phyloP scores from a whole-genome alignment of 805 yeast species.

The Cyberlindnera mrakii region DNA sequence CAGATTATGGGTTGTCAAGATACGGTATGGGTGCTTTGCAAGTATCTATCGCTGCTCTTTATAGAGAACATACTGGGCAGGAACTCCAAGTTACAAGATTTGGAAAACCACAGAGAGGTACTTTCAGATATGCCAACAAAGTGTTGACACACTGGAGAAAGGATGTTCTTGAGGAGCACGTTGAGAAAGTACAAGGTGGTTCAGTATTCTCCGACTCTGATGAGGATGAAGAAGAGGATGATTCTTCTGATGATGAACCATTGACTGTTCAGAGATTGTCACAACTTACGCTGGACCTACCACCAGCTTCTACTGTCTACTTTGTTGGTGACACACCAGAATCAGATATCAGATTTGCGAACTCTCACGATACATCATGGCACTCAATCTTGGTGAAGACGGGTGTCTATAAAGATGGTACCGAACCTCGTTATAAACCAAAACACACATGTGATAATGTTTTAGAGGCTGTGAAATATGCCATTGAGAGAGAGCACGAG shows the following conservation, averaged over 20 bases:
- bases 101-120: conserved; percentile 87
- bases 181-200: conserved; percentile 40
- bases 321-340: conserved; percentile 91
- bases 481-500: conserved; percentile 74
- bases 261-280: conserved; percentile 40
- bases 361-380: conserved; percentile 82
- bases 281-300: conserved; percentile 48
- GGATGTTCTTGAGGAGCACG: conserved; percentile 68
- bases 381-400: conserved; percentile 79
- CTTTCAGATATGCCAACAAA: conserved; percentile 78
- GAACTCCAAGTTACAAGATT: conserved; percentile 76
- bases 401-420: conserved; percentile 80
- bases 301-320: conserved; percentile 81
- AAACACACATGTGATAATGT: conserved; percentile 69
- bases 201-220: conserved; percentile 19
- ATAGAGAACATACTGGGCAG: conserved; percentile 77
- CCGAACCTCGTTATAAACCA: conserved; percentile 73
- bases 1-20: conserved; percentile 73
- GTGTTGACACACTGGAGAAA: conserved; percentile 74
- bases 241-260: conserved; percentile 35
- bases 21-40: conserved; percentile 95
- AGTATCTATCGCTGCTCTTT: conserved; percentile 79
- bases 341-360: conserved; percentile 82
- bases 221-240: conserved; percentile 22
- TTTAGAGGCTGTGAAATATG: conserved; percentile 76